Conservation (phyloP, 2,329 filamentous ascomycete genomes). For the Clarireedia sp. region DNA sequence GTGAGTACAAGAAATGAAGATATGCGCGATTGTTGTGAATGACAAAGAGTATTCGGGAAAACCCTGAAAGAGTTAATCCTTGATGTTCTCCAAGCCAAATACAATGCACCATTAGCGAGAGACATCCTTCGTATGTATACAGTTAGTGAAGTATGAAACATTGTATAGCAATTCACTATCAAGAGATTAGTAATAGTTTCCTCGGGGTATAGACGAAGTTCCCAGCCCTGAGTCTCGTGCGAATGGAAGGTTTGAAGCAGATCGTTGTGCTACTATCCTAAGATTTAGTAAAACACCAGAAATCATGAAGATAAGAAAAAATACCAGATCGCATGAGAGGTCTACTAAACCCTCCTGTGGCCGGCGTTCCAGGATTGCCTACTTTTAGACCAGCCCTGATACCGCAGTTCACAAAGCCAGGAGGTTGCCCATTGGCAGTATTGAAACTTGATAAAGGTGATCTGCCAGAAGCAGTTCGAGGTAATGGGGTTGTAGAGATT, state of each 20-base stretch:
- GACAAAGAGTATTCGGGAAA: too few relatives aligned
- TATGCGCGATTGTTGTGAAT: neutral
- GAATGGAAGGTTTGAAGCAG: conserved; percentile 11
- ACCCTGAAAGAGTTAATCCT: too few relatives aligned
- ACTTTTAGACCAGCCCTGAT: conserved; percentile 31
- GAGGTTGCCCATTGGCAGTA: conserved; percentile 13
- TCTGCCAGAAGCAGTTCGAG: conserved; percentile 15
- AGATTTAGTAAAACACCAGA: neutral
- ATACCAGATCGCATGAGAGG: conserved; percentile 23
- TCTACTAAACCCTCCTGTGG: conserved; percentile 11
- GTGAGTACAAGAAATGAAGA: too few relatives aligned
- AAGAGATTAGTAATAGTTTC: conserved; percentile 1
- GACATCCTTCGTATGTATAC: neutral
- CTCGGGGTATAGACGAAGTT: conserved; percentile 8
- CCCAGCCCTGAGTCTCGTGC: conserved; percentile 13
- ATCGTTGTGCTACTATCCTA: conserved; percentile 22
- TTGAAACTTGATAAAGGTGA: conserved; percentile 18
- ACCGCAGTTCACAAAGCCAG: conserved; percentile 27
- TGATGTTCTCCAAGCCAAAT: too few relatives aligned
- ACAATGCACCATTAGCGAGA: too few relatives aligned
- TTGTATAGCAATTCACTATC: neutral
- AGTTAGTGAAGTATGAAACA: neutral
- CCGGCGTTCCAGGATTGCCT: conserved; percentile 21
- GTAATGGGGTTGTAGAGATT: conserved; percentile 16
- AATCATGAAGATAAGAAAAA: neutral